A percentile compares a stretch with the other conserved stretches of the same genome.
Conservation (phyloP, 208 protist species). For the Crithidia expoeki region DNA sequence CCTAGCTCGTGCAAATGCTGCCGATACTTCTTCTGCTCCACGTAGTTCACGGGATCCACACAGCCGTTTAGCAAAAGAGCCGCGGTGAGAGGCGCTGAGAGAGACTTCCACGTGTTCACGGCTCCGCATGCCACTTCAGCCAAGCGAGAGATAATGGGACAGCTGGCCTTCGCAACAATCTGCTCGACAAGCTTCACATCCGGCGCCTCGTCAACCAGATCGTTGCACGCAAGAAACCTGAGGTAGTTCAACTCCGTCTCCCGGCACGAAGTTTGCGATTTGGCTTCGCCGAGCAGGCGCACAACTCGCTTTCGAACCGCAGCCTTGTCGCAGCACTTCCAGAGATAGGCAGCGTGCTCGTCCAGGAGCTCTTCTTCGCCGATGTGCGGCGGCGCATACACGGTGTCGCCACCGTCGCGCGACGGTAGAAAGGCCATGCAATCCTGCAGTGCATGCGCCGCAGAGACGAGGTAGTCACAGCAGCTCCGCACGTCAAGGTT, state of each 20-base stretch:
- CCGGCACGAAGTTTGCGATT: slow-evolving; percentile 13
- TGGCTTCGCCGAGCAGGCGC: slow-evolving; percentile 28
- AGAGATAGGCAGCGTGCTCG: slow-evolving; percentile 31
- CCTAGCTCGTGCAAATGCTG: slow-evolving; percentile 24
- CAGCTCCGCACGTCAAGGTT: slow-evolving; percentile 23
- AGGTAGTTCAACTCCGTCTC: slow-evolving; percentile 27
- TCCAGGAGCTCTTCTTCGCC: slow-evolving; percentile 50
- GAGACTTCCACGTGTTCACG: slow-evolving; percentile 19
- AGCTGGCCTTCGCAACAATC: slow-evolving; percentile 21
- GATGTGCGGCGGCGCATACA: slow-evolving; percentile 38
- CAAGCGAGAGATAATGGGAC: slow-evolving; percentile 24
- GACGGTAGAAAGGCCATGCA: slow-evolving; percentile 37
- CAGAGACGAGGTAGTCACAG: slow-evolving; percentile 42
- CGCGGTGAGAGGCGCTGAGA: slow-evolving; percentile 23
- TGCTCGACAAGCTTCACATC: slow-evolving; percentile 17
- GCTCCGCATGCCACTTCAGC: slow-evolving; percentile 26
- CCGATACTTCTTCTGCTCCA: slow-evolving; percentile 26
- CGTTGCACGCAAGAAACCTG: slow-evolving; percentile 19
- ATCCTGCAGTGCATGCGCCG: slow-evolving; percentile 42
- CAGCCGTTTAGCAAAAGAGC: slow-evolving; percentile 38
- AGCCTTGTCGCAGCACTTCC: slow-evolving; percentile 26
- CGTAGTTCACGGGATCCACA: slow-evolving; percentile 28
- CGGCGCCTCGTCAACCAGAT: slow-evolving; percentile 20
- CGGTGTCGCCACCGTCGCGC: slow-evolving; percentile 11
- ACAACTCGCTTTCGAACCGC: slow-evolving; percentile 22